Conservation (phyloP, 2,329 filamentous ascomycete species). For the Fusarium coffeatum region DNA sequence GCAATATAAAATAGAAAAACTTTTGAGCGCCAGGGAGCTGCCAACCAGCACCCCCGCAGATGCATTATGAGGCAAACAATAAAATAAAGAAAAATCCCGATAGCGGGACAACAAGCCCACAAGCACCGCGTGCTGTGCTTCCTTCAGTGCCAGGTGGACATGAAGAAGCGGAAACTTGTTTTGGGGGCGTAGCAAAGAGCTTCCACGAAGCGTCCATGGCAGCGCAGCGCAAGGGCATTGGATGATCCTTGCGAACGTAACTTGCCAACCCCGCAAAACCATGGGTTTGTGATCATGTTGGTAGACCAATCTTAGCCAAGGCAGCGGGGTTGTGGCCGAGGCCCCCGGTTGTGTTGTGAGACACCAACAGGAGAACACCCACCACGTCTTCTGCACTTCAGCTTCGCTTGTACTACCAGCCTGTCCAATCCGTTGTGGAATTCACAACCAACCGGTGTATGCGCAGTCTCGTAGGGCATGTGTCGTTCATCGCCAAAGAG, state of each 20-base stretch:
- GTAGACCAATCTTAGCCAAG: constrained; percentile 30
- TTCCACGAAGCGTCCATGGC: constrained; percentile 9
- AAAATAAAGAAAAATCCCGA: constrained; percentile 8
- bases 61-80: constrained; percentile 26
- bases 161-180: constrained; percentile 17
- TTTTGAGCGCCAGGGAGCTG: constrained; percentile 44
- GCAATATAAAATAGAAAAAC: constrained; percentile 31
- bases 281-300: constrained; percentile 39
- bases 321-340: constrained; percentile 32
- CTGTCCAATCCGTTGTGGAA: constrained; percentile 14
- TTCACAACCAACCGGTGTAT: constrained; percentile 15
- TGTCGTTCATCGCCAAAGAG: background rate
- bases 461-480: constrained; percentile 9
- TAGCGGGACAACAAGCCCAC: constrained; percentile 16
- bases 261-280: constrained; percentile 38
- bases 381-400: constrained; percentile 10
- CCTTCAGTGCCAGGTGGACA: constrained; percentile 30
- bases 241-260: constrained; percentile 42
- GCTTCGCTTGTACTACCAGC: constrained; percentile 4
- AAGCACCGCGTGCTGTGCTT: constrained; percentile 37
- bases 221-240: constrained; percentile 17
- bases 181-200: constrained; percentile 1
- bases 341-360: constrained; percentile 26
- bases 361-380: constrained; percentile 17
- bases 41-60: constrained; percentile 15